Base-by-base conservation (phyloP, 495 filamentous ascomycete genomes). In the Podospora pseudopauciseta region DNA sequence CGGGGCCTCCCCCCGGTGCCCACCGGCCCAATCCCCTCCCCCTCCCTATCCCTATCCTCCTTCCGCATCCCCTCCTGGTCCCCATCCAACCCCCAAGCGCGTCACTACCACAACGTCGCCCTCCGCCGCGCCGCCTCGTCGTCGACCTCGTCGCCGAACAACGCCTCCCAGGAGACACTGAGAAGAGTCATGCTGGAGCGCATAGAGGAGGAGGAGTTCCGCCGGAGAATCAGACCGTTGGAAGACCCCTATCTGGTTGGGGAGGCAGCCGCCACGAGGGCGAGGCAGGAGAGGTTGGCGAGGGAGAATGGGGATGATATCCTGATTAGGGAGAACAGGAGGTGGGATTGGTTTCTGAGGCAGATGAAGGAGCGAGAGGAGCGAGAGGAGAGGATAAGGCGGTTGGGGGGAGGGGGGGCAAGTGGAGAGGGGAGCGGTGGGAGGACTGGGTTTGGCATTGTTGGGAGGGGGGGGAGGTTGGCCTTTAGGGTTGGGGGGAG, bases 221-320 rank as follows among this genome's bases (percentile, higher is more conserved):
- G 75, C 23, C 71, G 70, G 55, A 68, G 71, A 20, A 61, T 80
- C 15, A 73, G 81, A n/a, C 82, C 81, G 27, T 78, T 83, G 26
- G 84, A 86, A 71, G 84, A 86, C 68, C 84, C 83, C 6, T 77
- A 83, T 23, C 77, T 86, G 6, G 84, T 85, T 0, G 84, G 84
- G 39, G 84, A 86, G 74, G 77, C 79, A 67, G 84, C 80, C 13
- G 84, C 84, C 20, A 74, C 75, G 20, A 67, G 72, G 61, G 83
- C 82, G 20, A 68, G 80, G 63, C 70, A 68, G 56, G 80, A 83
- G 76, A 77, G 84, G 69, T 66, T 83, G 60, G 81, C 79, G 39
- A 67, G 81, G 60, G 79, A 85, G 76, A 78, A 75, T 39, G 81
- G 79, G 1, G 79, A 83, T 15, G 80, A 81, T 64, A 65, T 84